Conservation (phyloP, 2,329 filamentous ascomycete species). For the Xylariaceae sp. region DNA sequence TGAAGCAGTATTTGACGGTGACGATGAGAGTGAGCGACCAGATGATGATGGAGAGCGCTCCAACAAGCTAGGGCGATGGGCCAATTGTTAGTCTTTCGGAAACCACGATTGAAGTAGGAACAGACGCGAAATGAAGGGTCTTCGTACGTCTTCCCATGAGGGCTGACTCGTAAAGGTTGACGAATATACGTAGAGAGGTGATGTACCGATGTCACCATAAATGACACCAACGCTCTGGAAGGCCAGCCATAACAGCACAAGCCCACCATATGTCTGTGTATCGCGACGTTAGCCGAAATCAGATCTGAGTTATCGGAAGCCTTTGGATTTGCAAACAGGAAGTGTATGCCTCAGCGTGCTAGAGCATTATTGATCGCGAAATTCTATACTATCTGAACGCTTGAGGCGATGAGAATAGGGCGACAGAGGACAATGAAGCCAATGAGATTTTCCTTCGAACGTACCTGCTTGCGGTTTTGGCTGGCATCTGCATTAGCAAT, state of each 20-base stretch:
- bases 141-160: constrained; percentile 5
- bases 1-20: constrained; percentile 11
- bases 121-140: not conserved
- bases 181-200: constrained; percentile 10
- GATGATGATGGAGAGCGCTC: constrained; percentile 10
- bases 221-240: constrained; percentile 12
- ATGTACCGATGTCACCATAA: constrained; percentile 12
- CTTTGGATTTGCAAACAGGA: too few relatives aligned
- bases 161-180: constrained; percentile 10
- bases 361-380: too few relatives aligned
- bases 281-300: not conserved
- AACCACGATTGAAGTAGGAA: not conserved
- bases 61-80: not conserved
- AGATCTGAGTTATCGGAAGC: not conserved
- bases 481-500: not conserved
- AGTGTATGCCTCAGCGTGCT: too few relatives aligned
- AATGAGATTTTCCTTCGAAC: not conserved
- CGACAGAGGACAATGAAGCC: not conserved
- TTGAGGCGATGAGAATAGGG: too few relatives aligned
- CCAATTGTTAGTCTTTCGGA: not conserved
- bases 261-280: constrained; percentile 3
- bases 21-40: constrained; percentile 9
- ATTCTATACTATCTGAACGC: too few relatives aligned
- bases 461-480: constrained; percentile 6
- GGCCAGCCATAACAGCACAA: constrained; percentile 7